Evolutionary conservation across 2,329 filamentous ascomycete genomes (phyloP), one percentile per base, ranked within the genome.

Genomic region (Botryotinia narcissicola): DNA sequence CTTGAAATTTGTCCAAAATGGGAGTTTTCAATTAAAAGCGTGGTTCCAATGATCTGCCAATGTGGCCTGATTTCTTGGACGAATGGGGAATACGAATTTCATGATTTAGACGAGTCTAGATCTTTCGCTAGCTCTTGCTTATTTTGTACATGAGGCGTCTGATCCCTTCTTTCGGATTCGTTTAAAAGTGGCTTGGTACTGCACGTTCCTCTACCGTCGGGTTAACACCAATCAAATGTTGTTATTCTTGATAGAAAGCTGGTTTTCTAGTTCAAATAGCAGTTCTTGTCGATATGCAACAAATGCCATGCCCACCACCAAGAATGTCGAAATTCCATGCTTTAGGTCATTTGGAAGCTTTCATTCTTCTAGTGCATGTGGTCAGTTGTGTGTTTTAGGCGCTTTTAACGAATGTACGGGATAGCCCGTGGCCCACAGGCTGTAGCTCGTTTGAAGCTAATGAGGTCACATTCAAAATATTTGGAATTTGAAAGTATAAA

Each of bases 71-170:
- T 71, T 71, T 71, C 32, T 64, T 42, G 37, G 18, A 57, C 14
- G 25, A 37, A 68, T 42, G 10, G 54, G 66, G 54, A n/a, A 57
- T 68, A 68, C 66, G n/a, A 57, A 68, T 68, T 68, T 63, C 54
- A 63, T 71, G 57, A 63, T 64, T 71, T 71, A 51, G 69, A 48
- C 32, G 44, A 64, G 59, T 71, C 69, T 71, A 71, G 69, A 71
- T 29, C 46, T 42, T 29, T 71, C 69, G 69, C 60, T 64, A 64
- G 37, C 32, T 51, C 20, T 54, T 71, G 42, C 69, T 64, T 51
- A 22, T 48, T 71, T 64, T 14, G 68, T 63, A 18, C 3, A 35
- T 48, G 57, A 46, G 29, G 59, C 32, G 29, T 20, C 29, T 71
- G 44, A 71, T 62, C 59, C 32, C 46, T 51, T 67, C 35, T 51